Percentiles rank a stretch among this genome's conserved stretches.
phyloP scores from a whole-genome alignment of 495 filamentous ascomycete genomes.

The Aspergillus wentii region DNA sequence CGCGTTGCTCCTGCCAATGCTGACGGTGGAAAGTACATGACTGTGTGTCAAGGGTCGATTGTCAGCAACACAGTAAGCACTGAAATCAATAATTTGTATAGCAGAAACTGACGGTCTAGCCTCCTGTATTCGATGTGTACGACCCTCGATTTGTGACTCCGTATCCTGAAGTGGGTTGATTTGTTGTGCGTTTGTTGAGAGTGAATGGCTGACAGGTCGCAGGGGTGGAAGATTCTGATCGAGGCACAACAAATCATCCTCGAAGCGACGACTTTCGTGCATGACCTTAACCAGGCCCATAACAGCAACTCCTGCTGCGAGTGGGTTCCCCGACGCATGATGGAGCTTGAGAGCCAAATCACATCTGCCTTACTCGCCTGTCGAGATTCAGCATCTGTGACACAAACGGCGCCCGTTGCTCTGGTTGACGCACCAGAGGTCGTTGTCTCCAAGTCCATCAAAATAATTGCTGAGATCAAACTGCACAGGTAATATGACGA shows the following conservation, averaged over 20 bases:
- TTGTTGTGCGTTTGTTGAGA: constrained; percentile 29
- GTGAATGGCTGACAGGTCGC: constrained; percentile 2
- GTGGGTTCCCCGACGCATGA: constrained; percentile 34
- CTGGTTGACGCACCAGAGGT: constrained; percentile 14
- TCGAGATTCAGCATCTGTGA: constrained; percentile 2
- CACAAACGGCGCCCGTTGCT: constrained; percentile 3
- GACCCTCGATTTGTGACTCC: constrained; percentile 42
- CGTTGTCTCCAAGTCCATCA: constrained; percentile 29
- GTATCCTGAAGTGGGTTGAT: constrained; percentile 26
- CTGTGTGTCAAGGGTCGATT: constrained; percentile 41
- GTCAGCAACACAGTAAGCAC: constrained; percentile 41
- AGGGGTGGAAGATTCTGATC: constrained; percentile 41
- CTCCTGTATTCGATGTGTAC: constrained; percentile 36
- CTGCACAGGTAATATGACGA: constrained; percentile 35
- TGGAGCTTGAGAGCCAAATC: constrained; percentile 30
- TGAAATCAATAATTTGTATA: constrained; percentile 2
- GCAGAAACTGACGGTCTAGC: constrained; percentile 13
- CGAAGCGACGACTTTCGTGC: constrained; percentile 39
- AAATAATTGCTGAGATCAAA: constrained; percentile 42
- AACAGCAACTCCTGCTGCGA: constrained; percentile 8
- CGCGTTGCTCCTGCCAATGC: not conserved
- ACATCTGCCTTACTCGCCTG: constrained; percentile 7
- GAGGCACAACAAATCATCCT: constrained; percentile 42
- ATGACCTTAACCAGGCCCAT: constrained; percentile 26
- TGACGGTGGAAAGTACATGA: constrained; percentile 8